A percentile compares a stretch with the other conserved stretches of the same genome.
Conservation (phyloP, 805 yeast genomes). For the Spathaspora hagerdaliae region DNA sequence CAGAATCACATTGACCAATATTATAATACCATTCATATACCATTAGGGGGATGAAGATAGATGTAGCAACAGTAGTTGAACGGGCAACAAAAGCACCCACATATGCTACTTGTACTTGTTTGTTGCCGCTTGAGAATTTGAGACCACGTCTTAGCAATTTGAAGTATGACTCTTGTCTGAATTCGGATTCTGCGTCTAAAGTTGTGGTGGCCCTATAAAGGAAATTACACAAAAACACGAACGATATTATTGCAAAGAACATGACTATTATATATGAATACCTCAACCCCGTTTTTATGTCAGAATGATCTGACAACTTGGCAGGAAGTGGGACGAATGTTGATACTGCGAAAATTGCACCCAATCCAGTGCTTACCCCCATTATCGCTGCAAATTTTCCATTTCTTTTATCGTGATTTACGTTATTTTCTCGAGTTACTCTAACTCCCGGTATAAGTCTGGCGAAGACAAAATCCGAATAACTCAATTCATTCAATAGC, state of each 20-base stretch:
- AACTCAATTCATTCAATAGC: slow-evolving; percentile 50
- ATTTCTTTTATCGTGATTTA: slow-evolving; percentile 11
- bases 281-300: slow-evolving; percentile 40
- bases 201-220: slow-evolving; percentile 39
- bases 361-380: slow-evolving; percentile 61
- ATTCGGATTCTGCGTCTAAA: slow-evolving; percentile 15
- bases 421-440: slow-evolving; percentile 13
- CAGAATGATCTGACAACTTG: slow-evolving; percentile 31
- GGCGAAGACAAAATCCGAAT: slow-evolving; percentile 36
- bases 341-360: slow-evolving; percentile 62
- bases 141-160: slow-evolving; percentile 46
- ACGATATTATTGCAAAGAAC: slow-evolving; percentile 31
- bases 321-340: slow-evolving; percentile 56
- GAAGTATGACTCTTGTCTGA: slow-evolving; percentile 27
- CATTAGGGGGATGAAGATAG: slow-evolving; percentile 61
- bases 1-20: slow-evolving; percentile 45
- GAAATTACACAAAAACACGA: slow-evolving; percentile 35
- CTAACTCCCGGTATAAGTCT: slow-evolving; percentile 13
- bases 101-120: slow-evolving; percentile 52
- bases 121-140: slow-evolving; percentile 40
- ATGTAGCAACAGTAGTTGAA: slow-evolving; percentile 53
- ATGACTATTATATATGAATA: slow-evolving; percentile 50
- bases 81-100: slow-evolving; percentile 62
- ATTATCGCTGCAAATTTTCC: slow-evolving; percentile 60
- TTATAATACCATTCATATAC: slow-evolving; percentile 53